Evolutionary conservation across 1,284 basidiomycete genomes (phyloP).

Genomic region (Tilletia caries): DNA sequence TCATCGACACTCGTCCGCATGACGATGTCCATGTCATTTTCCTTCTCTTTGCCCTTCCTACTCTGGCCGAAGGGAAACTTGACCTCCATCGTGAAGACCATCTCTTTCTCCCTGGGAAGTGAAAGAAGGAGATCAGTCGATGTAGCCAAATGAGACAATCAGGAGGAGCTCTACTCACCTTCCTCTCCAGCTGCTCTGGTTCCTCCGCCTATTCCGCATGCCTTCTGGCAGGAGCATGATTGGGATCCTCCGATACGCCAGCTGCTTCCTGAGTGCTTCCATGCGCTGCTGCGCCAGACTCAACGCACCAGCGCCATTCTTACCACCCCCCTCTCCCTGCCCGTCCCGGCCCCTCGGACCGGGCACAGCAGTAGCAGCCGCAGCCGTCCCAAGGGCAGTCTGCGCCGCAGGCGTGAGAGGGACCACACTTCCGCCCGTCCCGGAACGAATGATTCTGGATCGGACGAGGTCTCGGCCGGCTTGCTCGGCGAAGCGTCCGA

Average conservation of each 20-base stretch:
- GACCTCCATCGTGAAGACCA: slow-evolving; percentile 5
- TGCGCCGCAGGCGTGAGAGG: neutral
- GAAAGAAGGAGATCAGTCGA: neutral
- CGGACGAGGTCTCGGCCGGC: neutral
- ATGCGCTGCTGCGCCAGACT: neutral
- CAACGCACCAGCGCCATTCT: neutral
- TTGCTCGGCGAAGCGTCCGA: slow-evolving; percentile 9
- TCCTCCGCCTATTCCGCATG: neutral
- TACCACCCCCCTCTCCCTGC: neutral
- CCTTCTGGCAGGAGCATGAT: slow-evolving; percentile 6
- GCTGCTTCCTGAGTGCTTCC: slow-evolving; percentile 10
- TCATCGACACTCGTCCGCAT: neutral
- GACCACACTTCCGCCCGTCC: neutral
- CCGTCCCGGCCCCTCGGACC: neutral
- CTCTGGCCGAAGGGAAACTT: neutral
- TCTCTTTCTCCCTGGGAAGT: slow-evolving; percentile 7
- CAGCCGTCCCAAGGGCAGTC: neutral
- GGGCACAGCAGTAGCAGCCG: neutral
- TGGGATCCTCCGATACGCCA: slow-evolving; percentile 5
- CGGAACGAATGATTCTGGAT: neutral
- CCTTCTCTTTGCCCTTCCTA: neutral
- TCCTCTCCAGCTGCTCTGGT: slow-evolving; percentile 8
- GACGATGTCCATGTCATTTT: neutral
- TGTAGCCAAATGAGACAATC: too few relatives aligned
- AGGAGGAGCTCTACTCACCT: neutral